Percentiles rank a stretch among this genome's conserved stretches.
These are phyloP conservation scores for Fusarium guadeloupense DNA, from an alignment of 2,329 filamentous ascomycete genomes.

Conservation along the genomic window DNA sequence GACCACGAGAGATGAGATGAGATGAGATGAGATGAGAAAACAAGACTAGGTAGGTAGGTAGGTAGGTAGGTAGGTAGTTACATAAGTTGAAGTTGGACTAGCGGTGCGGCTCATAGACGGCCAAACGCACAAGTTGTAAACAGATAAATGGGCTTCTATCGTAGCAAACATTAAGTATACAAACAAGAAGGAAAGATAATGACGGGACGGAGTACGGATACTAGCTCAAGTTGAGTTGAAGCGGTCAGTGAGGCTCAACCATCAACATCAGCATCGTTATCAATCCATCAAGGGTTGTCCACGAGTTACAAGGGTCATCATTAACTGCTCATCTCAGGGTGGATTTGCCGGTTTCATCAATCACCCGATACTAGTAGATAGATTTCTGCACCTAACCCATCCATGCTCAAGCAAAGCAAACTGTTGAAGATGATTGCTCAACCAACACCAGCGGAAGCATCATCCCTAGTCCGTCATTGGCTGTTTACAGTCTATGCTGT, in stretches of 20 bases:
- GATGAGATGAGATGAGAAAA: background rate
- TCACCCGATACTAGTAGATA: slow-evolving; percentile 30
- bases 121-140: background rate
- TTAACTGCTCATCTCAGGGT: slow-evolving; percentile 4
- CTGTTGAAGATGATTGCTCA: slow-evolving; percentile 2
- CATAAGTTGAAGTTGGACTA: too few relatives aligned
- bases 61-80: too few relatives aligned
- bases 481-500: slow-evolving; percentile 5
- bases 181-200: slow-evolving; percentile 4
- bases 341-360: slow-evolving; percentile 17
- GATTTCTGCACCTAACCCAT: slow-evolving; percentile 1
- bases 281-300: slow-evolving; percentile 20
- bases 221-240: slow-evolving; percentile 16
- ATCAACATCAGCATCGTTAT: slow-evolving; percentile 21
- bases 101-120: background rate
- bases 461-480: background rate
- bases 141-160: too few relatives aligned
- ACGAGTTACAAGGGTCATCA: slow-evolving; percentile 18
- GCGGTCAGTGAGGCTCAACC: slow-evolving; percentile 33
- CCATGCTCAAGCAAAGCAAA: slow-evolving; percentile 1
- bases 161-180: too few relatives aligned
- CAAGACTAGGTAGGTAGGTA: too few relatives aligned
- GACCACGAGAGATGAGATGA: slow-evolving; percentile 25
- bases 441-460: background rate
- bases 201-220: slow-evolving; percentile 16